phyloP scores from a whole-genome alignment of 73 alveolate species.

The Urostyla sp. region DNA sequence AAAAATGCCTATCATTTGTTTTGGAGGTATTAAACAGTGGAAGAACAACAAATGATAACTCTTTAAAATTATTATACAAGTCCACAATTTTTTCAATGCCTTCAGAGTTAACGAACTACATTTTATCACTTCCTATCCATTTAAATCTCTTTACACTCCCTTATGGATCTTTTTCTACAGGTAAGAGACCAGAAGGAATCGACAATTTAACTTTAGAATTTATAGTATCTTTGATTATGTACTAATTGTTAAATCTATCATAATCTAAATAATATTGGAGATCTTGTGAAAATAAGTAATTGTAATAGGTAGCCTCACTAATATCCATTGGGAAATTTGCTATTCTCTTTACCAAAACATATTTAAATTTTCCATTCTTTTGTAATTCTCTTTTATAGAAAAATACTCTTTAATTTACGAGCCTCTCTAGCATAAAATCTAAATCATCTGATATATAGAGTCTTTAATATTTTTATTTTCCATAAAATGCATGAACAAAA shows the following conservation, averaged over 20 bases:
- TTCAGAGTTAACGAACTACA: constrained; percentile 2
- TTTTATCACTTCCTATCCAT: constrained; percentile 6
- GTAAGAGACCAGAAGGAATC: constrained; percentile 14
- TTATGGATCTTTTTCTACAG: not conserved
- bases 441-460: constrained; percentile 15
- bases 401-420: not conserved
- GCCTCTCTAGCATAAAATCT: not conserved
- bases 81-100: not conserved
- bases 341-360: not conserved
- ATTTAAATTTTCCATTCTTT: not conserved
- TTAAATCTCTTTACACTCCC: not conserved
- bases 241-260: constrained; percentile 1
- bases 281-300: constrained; percentile 8
- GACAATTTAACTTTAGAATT: not conserved
- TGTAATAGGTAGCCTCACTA: not conserved
- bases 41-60: not conserved
- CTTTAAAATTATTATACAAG: not conserved
- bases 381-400: constrained; percentile 2
- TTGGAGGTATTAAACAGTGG: not conserved
- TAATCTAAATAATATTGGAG: constrained; percentile 1
- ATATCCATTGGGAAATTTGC: not conserved
- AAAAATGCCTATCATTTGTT: not conserved
- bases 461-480: not conserved
- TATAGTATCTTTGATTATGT: not conserved
- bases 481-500: constrained; percentile 7